phyloP scores from a whole-genome alignment of 2,329 filamentous ascomycete species.

The Phialophora tarda region DNA sequence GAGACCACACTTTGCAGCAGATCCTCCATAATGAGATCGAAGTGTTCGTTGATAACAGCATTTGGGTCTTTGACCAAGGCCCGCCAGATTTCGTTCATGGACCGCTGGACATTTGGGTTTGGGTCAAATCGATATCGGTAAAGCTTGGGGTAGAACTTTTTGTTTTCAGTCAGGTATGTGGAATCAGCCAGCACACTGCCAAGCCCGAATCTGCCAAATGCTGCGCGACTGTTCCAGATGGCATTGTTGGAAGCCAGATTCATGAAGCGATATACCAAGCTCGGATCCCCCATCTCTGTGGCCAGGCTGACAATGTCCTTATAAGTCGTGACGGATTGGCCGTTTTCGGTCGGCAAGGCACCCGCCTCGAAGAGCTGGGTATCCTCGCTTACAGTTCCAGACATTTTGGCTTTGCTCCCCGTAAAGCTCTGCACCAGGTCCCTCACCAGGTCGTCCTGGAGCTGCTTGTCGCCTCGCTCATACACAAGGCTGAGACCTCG shows the following conservation, averaged over 20 bases:
- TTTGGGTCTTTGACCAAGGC: constrained; percentile 89
- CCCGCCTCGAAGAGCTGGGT: constrained; percentile 94
- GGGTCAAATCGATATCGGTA: constrained; percentile 95
- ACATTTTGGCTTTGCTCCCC: constrained; percentile 70
- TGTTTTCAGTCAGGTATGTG: constrained; percentile 75
- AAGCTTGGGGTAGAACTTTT: constrained; percentile 92
- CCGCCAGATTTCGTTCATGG: constrained; percentile 98
- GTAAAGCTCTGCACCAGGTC: constrained; percentile 91
- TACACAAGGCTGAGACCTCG: constrained; percentile 91
- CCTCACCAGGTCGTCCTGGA: constrained; percentile 82
- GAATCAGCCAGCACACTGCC: constrained; percentile 91
- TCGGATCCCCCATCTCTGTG: constrained; percentile 95
- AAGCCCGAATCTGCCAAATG: constrained; percentile 91
- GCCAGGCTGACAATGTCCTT: constrained; percentile 95
- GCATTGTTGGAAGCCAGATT: constrained; percentile 93
- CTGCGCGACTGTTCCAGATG: constrained; percentile 95
- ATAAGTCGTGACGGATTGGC: constrained; percentile 89
- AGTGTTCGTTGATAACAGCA: constrained; percentile 76
- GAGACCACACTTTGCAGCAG: constrained; percentile 78
- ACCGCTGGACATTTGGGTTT: constrained; percentile 86
- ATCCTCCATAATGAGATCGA: constrained; percentile 87
- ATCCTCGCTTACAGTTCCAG: constrained; percentile 81
- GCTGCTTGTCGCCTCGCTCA: constrained; percentile 80
- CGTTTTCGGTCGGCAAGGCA: constrained; percentile 85
- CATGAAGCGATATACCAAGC: constrained; percentile 98